Conservation (phyloP, 2,329 filamentous ascomycete genomes). For the Monosporascus sp. region DNA sequence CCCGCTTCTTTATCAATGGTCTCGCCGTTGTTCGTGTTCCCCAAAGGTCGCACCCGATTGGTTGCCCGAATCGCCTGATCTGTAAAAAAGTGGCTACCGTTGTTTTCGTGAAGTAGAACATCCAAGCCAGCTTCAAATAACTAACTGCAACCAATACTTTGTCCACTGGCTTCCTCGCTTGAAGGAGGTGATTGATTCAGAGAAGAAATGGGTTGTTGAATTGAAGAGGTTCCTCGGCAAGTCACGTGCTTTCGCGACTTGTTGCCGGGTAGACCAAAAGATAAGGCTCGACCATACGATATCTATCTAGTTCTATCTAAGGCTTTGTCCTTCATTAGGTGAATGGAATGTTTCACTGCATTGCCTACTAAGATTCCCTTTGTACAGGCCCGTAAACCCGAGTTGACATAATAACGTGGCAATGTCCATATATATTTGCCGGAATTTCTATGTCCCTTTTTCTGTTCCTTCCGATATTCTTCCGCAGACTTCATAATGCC, state of each 20-base stretch:
- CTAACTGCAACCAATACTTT: too few species aligned
- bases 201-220: background rate
- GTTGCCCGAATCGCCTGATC: background rate
- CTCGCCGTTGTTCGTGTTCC: background rate
- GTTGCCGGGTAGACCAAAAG: background rate
- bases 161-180: too few species aligned
- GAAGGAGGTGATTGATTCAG: too few species aligned
- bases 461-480: background rate
- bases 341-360: background rate
- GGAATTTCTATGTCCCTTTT: too few species aligned
- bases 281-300: too few species aligned
- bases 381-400: background rate
- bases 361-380: background rate
- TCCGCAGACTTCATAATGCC: constrained; percentile 12
- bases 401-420: background rate
- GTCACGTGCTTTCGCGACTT: background rate
- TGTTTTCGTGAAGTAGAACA: background rate
- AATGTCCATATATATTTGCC: background rate
- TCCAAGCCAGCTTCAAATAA: background rate
- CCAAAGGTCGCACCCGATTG: background rate
- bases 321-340: background rate
- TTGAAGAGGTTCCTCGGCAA: background rate
- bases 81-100: background rate
- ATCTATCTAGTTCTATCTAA: too few species aligned
- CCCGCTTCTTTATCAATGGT: background rate